Percentiles rank a stretch among this genome's conserved stretches.
Evolutionary conservation across 768 basidiomycete genomes (phyloP).

Genomic region (Lyophyllum semitale): DNA sequence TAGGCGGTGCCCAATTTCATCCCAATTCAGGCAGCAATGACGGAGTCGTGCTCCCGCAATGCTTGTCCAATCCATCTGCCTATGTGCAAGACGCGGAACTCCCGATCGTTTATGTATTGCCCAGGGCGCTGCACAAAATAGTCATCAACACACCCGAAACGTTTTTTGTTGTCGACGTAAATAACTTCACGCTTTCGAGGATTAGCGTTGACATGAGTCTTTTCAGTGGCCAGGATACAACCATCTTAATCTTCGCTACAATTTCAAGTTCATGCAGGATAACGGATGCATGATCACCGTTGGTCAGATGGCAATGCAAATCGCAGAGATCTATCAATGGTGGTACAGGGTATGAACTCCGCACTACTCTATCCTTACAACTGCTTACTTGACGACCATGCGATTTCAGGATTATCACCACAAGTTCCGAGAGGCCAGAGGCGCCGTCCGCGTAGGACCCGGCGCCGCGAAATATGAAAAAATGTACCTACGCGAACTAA

Average conservation of each 20-base stretch:
- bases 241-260: constrained; percentile 1
- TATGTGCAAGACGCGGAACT: neutral
- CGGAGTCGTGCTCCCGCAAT: neutral
- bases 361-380: neutral
- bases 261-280: neutral
- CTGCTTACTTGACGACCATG: neutral
- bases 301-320: constrained; percentile 6
- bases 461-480: neutral
- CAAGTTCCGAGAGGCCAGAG: neutral
- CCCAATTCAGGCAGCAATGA: neutral
- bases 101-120: neutral
- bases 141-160: neutral
- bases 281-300: neutral
- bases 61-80: neutral
- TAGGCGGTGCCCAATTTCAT: neutral
- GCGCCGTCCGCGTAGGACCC: neutral
- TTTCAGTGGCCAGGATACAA: neutral
- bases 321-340: constrained; percentile 6
- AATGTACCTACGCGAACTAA: constrained; percentile 1
- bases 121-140: neutral
- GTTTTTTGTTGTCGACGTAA: neutral
- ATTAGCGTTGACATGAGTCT: neutral
- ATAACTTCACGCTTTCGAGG: neutral
- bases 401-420: neutral
- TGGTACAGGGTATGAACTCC: neutral